Conservation (phyloP, 768 basidiomycete genomes). For the Kwoniella pini region DNA sequence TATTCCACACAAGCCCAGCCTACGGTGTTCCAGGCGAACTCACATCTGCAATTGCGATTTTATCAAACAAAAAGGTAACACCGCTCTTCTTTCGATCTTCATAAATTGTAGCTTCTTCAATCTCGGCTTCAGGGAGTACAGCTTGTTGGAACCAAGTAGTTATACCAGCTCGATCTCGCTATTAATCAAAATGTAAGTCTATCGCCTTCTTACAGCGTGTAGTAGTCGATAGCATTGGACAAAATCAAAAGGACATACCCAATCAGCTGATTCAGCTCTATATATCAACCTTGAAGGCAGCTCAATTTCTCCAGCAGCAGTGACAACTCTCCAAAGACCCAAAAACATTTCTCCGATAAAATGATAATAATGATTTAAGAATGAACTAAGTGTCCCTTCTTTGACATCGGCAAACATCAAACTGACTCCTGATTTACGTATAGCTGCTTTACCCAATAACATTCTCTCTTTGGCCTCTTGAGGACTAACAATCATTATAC, state of each 20-base stretch:
- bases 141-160: conserved; percentile 33
- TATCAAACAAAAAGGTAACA: conserved; percentile 25
- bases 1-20: background rate
- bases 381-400: conserved; percentile 12
- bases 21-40: conserved; percentile 8
- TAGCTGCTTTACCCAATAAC: conserved; percentile 16
- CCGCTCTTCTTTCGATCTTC: conserved; percentile 19
- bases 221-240: too few relatives aligned
- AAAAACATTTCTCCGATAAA: conserved; percentile 33
- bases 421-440: conserved; percentile 17
- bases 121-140: conserved; percentile 25
- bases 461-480: conserved; percentile 17
- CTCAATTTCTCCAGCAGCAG: conserved; percentile 21
- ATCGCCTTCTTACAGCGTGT: background rate
- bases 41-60: conserved; percentile 26
- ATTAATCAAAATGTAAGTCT: background rate
- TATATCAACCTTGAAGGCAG: conserved; percentile 27
- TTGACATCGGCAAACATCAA: conserved; percentile 27
- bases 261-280: conserved; percentile 17
- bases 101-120: conserved; percentile 24
- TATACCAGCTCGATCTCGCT: conserved; percentile 24
- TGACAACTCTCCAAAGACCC: conserved; percentile 22
- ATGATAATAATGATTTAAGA: conserved; percentile 34
- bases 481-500: conserved; percentile 21
- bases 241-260: conserved; percentile 16